Percentiles rank a stretch among this genome's conserved stretches.
Conservation (phyloP, 345 rosid genomes). For the Lepidium sativum region DNA sequence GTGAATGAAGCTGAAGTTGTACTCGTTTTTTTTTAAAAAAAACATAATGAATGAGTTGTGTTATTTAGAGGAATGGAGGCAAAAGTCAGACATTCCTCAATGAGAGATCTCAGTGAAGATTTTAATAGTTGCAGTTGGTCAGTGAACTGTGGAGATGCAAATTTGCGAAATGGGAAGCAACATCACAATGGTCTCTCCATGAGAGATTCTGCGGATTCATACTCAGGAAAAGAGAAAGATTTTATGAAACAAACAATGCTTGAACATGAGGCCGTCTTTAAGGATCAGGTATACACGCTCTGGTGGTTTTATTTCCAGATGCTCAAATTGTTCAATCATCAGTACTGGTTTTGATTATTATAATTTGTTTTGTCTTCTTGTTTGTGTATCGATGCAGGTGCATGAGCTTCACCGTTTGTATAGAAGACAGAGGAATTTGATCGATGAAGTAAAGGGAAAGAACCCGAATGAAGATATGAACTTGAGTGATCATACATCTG, state of each 20-base stretch:
- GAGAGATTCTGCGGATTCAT: conserved; percentile 36
- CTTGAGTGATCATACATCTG: conserved; percentile 12
- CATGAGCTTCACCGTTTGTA: conserved; percentile 70
- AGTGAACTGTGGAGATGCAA: conserved; percentile 38
- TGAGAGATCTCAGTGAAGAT: conserved; percentile 69
- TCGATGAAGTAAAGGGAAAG: conserved; percentile 41
- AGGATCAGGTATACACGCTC: conserved; percentile 53
- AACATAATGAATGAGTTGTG: no score
- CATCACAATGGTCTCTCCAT: conserved; percentile 39
- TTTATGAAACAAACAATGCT: conserved; percentile 66
- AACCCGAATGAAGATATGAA: conserved; percentile 18
- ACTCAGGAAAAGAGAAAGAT: conserved; percentile 47
- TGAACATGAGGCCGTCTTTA: conserved; percentile 75
- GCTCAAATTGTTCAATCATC: not conserved
- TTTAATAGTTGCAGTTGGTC: conserved; percentile 60
- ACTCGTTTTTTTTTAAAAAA: not conserved
- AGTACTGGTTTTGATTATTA: not conserved
- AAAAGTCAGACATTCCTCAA: conserved; percentile 51
- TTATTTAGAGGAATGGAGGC: conserved; percentile 64
- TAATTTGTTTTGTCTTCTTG: not conserved
- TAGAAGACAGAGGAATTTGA: conserved; percentile 45
- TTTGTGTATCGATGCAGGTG: conserved; percentile 16
- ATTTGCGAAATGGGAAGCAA: conserved; percentile 31
- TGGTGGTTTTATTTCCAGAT: not conserved
- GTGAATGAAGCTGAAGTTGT: not conserved